Percentiles rank a stretch among this genome's conserved stretches.
phyloP scores from a whole-genome alignment of 352 stramenopile genomes.

The Pythium diclinum region DNA sequence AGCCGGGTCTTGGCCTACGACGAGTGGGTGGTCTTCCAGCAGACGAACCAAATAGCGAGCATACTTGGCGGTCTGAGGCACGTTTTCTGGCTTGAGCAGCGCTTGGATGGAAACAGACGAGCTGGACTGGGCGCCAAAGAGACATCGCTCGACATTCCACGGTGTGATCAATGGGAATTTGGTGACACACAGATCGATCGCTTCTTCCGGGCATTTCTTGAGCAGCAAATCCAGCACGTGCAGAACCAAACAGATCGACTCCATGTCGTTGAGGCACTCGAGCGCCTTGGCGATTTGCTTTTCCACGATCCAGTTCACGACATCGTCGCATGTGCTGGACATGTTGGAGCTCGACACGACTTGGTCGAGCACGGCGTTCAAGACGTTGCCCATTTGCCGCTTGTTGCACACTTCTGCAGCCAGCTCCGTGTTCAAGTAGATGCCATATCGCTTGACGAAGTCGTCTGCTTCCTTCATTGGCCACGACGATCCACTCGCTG shows the following conservation, averaged over 20 bases:
- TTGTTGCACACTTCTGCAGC: slow-evolving; percentile 79
- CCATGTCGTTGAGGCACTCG: slow-evolving; percentile 41
- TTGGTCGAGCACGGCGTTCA: slow-evolving; percentile 71
- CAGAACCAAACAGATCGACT: slow-evolving; percentile 71
- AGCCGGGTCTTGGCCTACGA: slow-evolving; percentile 41
- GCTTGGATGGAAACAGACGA: slow-evolving; percentile 29
- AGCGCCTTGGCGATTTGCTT: slow-evolving; percentile 50
- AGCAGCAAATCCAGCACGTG: slow-evolving; percentile 78
- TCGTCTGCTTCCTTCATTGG: slow-evolving; percentile 50
- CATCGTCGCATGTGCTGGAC: slow-evolving; percentile 66
- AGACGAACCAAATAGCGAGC: slow-evolving; percentile 69
- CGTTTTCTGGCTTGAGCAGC: slow-evolving; percentile 36
- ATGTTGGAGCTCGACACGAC: slow-evolving; percentile 81
- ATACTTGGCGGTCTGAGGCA: slow-evolving; percentile 60
- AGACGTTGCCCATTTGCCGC: slow-evolving; percentile 52
- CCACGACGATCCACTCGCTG: slow-evolving; percentile 22
- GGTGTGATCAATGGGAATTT: slow-evolving; percentile 70
- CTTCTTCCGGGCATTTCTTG: slow-evolving; percentile 70
- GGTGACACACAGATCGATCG: slow-evolving; percentile 67
- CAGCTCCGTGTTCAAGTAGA: slow-evolving; percentile 81
- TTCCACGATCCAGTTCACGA: slow-evolving; percentile 77
- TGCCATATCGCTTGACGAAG: slow-evolving; percentile 80
- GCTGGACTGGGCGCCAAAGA: slow-evolving; percentile 60
- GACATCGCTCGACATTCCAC: slow-evolving; percentile 77
- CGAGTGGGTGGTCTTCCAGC: slow-evolving; percentile 42